These are phyloP conservation scores for Cynanchum wilfordii DNA, from an alignment of 257 asterid genomes.

Conservation along the genomic window DNA sequence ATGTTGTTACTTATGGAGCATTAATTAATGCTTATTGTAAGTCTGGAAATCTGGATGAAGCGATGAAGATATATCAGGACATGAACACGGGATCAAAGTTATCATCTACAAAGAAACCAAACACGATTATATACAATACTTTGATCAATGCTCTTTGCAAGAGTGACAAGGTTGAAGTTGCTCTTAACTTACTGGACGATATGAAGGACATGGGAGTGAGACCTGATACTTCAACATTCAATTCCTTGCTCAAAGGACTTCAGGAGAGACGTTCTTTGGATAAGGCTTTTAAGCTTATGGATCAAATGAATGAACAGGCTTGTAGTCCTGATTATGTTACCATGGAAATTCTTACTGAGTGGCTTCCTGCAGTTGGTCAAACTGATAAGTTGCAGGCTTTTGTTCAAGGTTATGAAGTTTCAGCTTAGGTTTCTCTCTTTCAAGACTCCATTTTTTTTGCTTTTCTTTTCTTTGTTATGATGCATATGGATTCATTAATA, in stretches of 20 bases:
- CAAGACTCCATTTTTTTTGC: not conserved
- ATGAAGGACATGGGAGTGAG: conserved; percentile 62
- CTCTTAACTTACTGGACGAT: conserved; percentile 55
- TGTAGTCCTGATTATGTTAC: conserved; percentile 78
- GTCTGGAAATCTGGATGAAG: conserved; percentile 20
- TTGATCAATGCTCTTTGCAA: conserved; percentile 66
- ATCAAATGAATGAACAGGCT: conserved; percentile 59
- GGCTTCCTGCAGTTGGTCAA: conserved; percentile 74
- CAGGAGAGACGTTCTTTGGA: conserved; percentile 53
- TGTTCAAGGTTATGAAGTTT: conserved; percentile 43
- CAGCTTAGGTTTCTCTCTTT: conserved; percentile 17
- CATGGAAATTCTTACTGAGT: conserved; percentile 66
- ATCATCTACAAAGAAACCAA: conserved; percentile 30
- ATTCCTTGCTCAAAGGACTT: conserved; percentile 73
- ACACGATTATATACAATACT: conserved; percentile 59
- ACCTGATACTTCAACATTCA: conserved; percentile 61
- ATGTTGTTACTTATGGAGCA: conserved; percentile 72
- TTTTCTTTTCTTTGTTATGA: not conserved
- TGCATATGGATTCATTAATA: not conserved
- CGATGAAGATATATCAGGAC: conserved; percentile 45
- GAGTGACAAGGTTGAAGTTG: conserved; percentile 51
- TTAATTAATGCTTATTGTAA: conserved; percentile 60
- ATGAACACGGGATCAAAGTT: conserved; percentile 43
- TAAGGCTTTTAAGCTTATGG: conserved; percentile 64
- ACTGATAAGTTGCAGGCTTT: conserved; percentile 48